Evolutionary conservation across 345 rosid species (phyloP).

Genomic region (Brassica cretica): DNA sequence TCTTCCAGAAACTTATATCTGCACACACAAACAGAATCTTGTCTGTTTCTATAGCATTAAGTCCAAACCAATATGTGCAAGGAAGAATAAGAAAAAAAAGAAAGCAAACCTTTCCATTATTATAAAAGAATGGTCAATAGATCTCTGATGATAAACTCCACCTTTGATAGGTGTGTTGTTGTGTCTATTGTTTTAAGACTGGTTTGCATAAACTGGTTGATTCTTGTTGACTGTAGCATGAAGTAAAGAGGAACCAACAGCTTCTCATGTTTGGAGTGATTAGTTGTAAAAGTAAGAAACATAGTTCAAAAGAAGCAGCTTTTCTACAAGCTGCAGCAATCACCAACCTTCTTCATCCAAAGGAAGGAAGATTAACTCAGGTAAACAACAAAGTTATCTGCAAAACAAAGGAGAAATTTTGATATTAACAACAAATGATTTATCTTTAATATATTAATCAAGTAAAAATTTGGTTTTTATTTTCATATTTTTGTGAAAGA

Average conservation of each 20-base stretch:
- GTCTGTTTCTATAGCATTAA: background rate
- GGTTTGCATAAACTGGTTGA: constrained; percentile 46
- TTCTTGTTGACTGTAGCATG: constrained; percentile 67
- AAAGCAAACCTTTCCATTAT: constrained; percentile 77
- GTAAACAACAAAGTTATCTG: background rate
- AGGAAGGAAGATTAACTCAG: constrained; percentile 7
- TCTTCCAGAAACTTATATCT: constrained; percentile 84
- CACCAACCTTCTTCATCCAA: constrained; percentile 51
- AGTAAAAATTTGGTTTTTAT: background rate
- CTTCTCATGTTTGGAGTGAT: constrained; percentile 57
- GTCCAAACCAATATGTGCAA: constrained; percentile 8
- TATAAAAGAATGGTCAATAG: constrained; percentile 44
- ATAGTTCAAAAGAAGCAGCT: constrained; percentile 70
- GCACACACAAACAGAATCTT: constrained; percentile 12
- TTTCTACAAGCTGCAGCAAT: constrained; percentile 74
- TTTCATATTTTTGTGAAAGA: background rate
- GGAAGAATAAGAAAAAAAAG: background rate
- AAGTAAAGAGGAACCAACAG: constrained; percentile 41
- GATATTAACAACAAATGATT: background rate
- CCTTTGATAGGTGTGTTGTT: constrained; percentile 41
- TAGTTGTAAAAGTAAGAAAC: constrained; percentile 52
- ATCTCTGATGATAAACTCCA: constrained; percentile 59
- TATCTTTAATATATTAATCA: background rate
- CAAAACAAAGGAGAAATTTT: background rate
- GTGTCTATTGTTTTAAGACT: constrained; percentile 49